Evolutionary conservation across 1,284 basidiomycete species (phyloP), one percentile per base, ranked within the genome.

Genomic region (Nidula niveotomentosa): DNA sequence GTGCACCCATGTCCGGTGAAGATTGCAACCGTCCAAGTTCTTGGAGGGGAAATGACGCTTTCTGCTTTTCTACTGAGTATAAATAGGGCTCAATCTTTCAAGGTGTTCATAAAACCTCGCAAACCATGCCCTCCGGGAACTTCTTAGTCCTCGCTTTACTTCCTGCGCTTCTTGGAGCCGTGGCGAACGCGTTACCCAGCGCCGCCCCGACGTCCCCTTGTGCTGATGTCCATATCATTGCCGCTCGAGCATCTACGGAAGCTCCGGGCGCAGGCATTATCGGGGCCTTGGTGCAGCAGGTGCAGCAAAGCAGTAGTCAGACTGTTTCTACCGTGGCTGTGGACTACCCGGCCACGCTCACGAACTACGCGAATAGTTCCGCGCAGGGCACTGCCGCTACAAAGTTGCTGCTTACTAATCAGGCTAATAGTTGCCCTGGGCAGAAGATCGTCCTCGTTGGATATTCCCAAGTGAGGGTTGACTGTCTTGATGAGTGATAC

Each of bases 391-490:
- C 64, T n/a, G 35, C 56, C 6, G 65, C 63, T 8, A 64, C 64
- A 35, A 68, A 60, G 51, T 48, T 58, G 13, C 39, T 60, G 13
- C 56, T 67, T 43, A 62, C 59, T 8, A 60, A 60, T 49, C 62
- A 65, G 54, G 62, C 58, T 33, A 53, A 54, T 18, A 53, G 58
- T 17, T 68, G 67, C 49, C 67, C 67, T 2, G 54, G 58, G 45
- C 66, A 66, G 47, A 68, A 67, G 56, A 67, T 68, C 44, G 65
- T 68, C 5, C 58, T 68, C 6, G 63, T 67, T 53, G 65, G 67
- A 33, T 68, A 67, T 41, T 67, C 65, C 23, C 67, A 68, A 55
- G 63, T 63, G n/a, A 48, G 4, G 10, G 6, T 52, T 6, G 18
- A 33, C 10, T n/a, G 30, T 43, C 15, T 35, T 34, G 2, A 13